Evolutionary conservation across 495 filamentous ascomycete genomes (phyloP).

Genomic region (Opeltia flavorubescens): DNA sequence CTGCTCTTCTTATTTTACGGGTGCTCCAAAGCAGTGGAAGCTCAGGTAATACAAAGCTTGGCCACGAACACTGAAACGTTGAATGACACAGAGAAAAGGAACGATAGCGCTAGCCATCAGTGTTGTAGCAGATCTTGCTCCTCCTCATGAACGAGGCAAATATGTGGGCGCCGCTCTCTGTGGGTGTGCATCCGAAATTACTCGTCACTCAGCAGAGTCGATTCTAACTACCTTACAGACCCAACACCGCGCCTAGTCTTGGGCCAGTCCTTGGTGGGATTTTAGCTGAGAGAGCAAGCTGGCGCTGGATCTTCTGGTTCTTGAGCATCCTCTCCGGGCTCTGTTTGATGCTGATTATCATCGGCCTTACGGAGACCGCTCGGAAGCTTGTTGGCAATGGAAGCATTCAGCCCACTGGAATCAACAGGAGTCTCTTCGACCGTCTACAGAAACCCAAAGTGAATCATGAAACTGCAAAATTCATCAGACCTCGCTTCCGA

Average conservation of each 20-base stretch:
- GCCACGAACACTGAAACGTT: neutral
- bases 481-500: neutral
- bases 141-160: slow-evolving; percentile 41
- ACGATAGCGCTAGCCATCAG: slow-evolving; percentile 40
- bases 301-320: slow-evolving; percentile 33
- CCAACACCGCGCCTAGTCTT: slow-evolving; percentile 13
- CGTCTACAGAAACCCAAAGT: neutral
- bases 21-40: slow-evolving; percentile 50
- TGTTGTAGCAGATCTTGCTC: slow-evolving; percentile 47
- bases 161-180: slow-evolving; percentile 38
- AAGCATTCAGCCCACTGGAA: neutral
- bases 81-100: slow-evolving; percentile 7
- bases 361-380: slow-evolving; percentile 53
- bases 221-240: neutral
- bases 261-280: slow-evolving; percentile 31
- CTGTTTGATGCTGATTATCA: slow-evolving; percentile 26
- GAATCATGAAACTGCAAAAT: neutral
- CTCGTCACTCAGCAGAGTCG: neutral
- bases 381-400: slow-evolving; percentile 63
- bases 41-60: slow-evolving; percentile 16
- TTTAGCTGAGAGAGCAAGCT: slow-evolving; percentile 23
- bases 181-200: slow-evolving; percentile 5
- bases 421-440: neutral
- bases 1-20: slow-evolving; percentile 44
- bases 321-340: slow-evolving; percentile 22